Evolutionary conservation across 257 asterid genomes (phyloP).

Genomic region (Anisodus tanguticus): DNA sequence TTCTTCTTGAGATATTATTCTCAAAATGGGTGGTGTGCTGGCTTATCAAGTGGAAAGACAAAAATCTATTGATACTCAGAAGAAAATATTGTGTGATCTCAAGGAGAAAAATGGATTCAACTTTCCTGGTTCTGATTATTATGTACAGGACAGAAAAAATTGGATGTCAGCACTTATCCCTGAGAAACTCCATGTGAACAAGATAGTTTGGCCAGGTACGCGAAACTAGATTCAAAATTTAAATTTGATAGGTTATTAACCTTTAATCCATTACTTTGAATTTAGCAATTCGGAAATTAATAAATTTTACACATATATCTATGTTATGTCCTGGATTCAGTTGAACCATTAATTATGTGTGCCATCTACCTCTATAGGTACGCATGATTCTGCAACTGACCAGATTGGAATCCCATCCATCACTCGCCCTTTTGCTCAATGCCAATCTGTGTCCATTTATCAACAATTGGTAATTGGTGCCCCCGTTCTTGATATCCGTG

Average conservation of each 20-base stretch:
- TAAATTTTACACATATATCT: not conserved
- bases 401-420: slow-evolving; percentile 72
- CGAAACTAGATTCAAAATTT: slow-evolving; percentile 30
- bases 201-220: no score
- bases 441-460: slow-evolving; percentile 82
- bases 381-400: slow-evolving; percentile 91
- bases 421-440: slow-evolving; percentile 78
- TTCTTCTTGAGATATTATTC: not conserved
- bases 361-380: slow-evolving; percentile 42
- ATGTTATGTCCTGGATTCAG: not conserved
- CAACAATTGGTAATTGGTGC: slow-evolving; percentile 68
- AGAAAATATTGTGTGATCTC: slow-evolving; percentile 50
- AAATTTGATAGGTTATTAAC: not conserved
- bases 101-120: no score
- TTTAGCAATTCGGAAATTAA: no score
- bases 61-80: slow-evolving; percentile 56
- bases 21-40: slow-evolving; percentile 62
- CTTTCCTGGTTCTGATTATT: no score
- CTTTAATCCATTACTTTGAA: no score
- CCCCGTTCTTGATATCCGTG: slow-evolving; percentile 72
- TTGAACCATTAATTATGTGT: not conserved
- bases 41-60: slow-evolving; percentile 68
- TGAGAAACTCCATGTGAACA: no score
- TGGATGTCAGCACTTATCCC: no score
- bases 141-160: no score